Evolutionary conservation across 2,329 filamentous ascomycete species (phyloP), one percentile per base, ranked within the genome.

Genomic region (Penicillium sp.): DNA sequence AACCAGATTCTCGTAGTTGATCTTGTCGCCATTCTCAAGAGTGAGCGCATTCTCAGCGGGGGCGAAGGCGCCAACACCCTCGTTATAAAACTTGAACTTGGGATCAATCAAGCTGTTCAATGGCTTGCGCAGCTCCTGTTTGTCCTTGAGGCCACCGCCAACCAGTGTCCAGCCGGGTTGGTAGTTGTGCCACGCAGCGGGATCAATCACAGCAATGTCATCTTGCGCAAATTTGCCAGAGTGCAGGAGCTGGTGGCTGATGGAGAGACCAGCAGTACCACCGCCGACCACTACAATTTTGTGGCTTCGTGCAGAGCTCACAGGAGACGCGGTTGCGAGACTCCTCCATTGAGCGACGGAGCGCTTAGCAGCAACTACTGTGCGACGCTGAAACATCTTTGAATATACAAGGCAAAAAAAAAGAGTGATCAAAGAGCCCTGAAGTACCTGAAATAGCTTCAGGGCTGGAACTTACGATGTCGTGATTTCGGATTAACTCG

Each of bases 141-240:
- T 86, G 47, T 77, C 81, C 72, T 88, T 88, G 40, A 89, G 77
- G 4, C 86, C 86, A 40, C 84, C 86, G 43, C 86, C 86, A 2
- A 89, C 86, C 1, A 89, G 77, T 2, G 87, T 89, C 86, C 86
- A 89, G 54, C 86, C 86, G 1, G 86, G 85, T 71, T 89, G 86
- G 69, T 88, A 89, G 74, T 89, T 80, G 68, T 89, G 86, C 78
- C 80, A 86, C 62, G 75, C 69, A 0, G 86, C 80, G 0, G 86
- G 86, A 62, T 89, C 86, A 43, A 89, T 74, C 27, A 89, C 66
- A 29, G 86, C 86, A 59, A 89, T 87, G 59, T 89, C 86, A 33
- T 85, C 77, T 43, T 79, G 74, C 0, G 71, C 62, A 66, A 88
- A 88, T 27, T 79, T 79, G 43, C 84, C 85, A 0, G 79, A 77